Evolutionary conservation across 257 asterid genomes (phyloP), one percentile per base, ranked within the genome.

Genomic region (Pogostemon cablin): DNA sequence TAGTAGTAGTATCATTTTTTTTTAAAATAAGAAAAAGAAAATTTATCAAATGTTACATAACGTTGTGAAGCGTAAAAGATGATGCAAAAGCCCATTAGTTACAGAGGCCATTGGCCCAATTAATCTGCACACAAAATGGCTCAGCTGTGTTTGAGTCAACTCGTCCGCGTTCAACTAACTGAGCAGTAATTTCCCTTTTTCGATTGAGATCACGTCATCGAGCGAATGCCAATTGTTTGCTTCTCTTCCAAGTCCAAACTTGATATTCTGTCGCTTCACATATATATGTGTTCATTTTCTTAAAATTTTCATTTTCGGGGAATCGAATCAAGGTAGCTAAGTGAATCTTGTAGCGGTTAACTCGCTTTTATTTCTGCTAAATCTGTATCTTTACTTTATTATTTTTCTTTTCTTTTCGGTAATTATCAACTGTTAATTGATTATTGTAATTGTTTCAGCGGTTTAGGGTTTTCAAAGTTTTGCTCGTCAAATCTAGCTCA

Each of bases 171-270:
- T 11, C 11, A 35, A 32, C 48, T 8, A 11, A 63, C 63, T 62
- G 66, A 65, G 10, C 66, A 58, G 74, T 43, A 73, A 61, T 71
- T 79, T 44, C 76, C 6, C 47, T 42, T 63, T 63, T 56, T 44
- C 56, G 11, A 40, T 62, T 40, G 72, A 38, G 41, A 67, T 73
- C 15, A 34, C 84, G 82, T 79, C 84, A 74, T 61, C 71, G 46
- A 65, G 68, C 81, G 4, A 79, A 79, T 77, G 5, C 38, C 69
- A 57, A 25, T 74, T 9, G 75, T 5, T 79, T 74, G 74, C 84
- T 82, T 82, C 80, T 49, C 82, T 39, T 77, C 67, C 52, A 76
- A 76, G 82, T 69, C 60, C 80, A 32, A 71, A 25, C 44, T 52
- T 50, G 48, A 9, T 46, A 53, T 46, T 35, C 44, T 52, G 56